Base-by-base conservation (phyloP, 1,284 basidiomycete genomes). In the Neonothopanus nambi region DNA sequence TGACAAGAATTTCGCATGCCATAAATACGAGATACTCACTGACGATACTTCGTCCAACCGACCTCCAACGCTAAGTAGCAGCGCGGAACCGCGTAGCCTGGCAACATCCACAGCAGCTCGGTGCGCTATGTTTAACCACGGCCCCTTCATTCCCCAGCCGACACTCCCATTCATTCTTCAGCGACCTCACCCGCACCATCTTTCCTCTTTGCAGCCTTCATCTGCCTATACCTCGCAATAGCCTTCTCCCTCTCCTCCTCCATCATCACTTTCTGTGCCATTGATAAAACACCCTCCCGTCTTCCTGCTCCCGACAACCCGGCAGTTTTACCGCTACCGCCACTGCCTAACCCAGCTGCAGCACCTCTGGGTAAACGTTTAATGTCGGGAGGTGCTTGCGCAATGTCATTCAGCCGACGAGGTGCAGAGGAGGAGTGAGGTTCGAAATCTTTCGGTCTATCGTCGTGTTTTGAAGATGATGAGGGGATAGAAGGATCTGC, bases 181-280 rank as follows among this genome's bases (percentile, higher is more conserved):
- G n/a, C n/a, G n/a, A n/a, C 26, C 26, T 28, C 26, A 28, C 5
- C 26, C 26, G 26, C 26, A 28, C 11, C 26, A 36, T 45, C 55
- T 30, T 57, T 57, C 38, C 36, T 48, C 42, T 52, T 55, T 38
- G 61, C 63, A 46, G 79, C 82, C 68, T 87, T 90, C 67, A 91
- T 60, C 67, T 85, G 79, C 55, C 90, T 69, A 65, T 92, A 91
- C 52, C 78, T 71, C 62, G 67, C 69, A 54, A 92, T 83, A 13
- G 72, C 87, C 56, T 75, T 83, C 61, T 85, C 84, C 54, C 89
- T 75, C 69, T 91, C 89, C 56, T 75, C 72, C 61, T 87, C 87
- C 80, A 92, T 82, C 83, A 86, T 82, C 9, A 74, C 74, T 66
- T 81, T 85, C 70, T 90, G 87, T 5, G 84, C 81, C 78, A 88